These are phyloP conservation scores for Colletotrichum salicis DNA, from an alignment of 2,329 filamentous ascomycete genomes.

Conservation along the genomic window DNA sequence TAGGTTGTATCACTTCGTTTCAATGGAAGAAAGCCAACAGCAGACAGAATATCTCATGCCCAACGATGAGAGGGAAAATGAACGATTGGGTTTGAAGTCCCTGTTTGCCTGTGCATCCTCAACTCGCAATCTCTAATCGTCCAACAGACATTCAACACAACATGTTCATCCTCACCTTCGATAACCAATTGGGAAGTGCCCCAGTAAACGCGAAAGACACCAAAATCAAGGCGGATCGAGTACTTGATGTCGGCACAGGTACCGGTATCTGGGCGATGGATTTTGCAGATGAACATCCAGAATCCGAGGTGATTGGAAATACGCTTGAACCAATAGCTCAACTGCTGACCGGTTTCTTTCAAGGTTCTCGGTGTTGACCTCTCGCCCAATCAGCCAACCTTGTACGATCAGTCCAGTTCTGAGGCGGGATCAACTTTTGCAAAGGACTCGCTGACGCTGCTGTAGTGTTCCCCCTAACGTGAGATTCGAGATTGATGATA, in stretches of 20 bases:
- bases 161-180: conserved; percentile 44
- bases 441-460: not conserved
- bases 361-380: conserved; percentile 51
- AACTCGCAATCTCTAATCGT: no score
- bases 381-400: conserved; percentile 51
- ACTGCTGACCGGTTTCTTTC: no score
- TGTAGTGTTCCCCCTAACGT: conserved; percentile 58
- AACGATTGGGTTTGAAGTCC: conserved; percentile 2
- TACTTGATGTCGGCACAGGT: conserved; percentile 59
- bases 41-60: conserved; percentile 23
- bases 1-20: not conserved
- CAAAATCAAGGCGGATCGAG: conserved; percentile 36
- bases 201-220: conserved; percentile 38
- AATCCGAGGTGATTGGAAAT: conserved; percentile 38
- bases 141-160: conserved; percentile 48
- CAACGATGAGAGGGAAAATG: conserved; percentile 12
- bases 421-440: no score
- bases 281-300: conserved; percentile 47
- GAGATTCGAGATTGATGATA: conserved; percentile 56
- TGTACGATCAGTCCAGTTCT: conserved; percentile 35
- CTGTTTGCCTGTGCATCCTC: not conserved
- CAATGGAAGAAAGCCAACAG: not conserved
- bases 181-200: conserved; percentile 39
- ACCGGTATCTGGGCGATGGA: conserved; percentile 58
- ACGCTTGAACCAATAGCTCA: not conserved